Base-by-base conservation (phyloP, 129 eudicot species). In the Apium graveolens region DNA sequence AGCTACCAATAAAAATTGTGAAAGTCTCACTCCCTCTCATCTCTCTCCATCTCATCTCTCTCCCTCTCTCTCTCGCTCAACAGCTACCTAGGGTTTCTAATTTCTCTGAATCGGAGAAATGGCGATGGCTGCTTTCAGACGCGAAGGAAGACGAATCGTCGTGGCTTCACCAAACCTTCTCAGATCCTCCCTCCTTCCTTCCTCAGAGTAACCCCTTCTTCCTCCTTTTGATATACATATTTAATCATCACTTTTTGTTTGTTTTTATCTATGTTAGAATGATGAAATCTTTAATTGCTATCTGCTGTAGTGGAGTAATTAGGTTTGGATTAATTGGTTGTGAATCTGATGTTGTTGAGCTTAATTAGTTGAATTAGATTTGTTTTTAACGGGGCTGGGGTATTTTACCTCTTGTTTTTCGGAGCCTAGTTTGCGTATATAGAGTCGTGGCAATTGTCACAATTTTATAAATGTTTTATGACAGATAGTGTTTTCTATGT, bases 41-140 rank as follows among this genome's bases (percentile, higher is more conserved):
- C 39, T 66, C 73, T 32, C 43, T 68, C 1, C 20, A 16, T 17
- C 73, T 65, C 37, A 6, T 17, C 20, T 63, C 35, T 63, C 37
- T 35, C 1, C 3, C 37, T 38, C 41, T 66, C 21, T 66, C 73
- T 32, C 43, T 68, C 7, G 8, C 7, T 17, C 73, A 29, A 51
- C 8, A 5, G n/a, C 6, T 0, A 34, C 14, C 29, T 74, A 74
- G 62, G 60, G 60, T 74, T 74, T 44, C 41, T 4, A 49, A 5
- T n/a, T 44, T 44, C 21, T 16, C 2, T 9, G 0, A 44, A 42
- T 73, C 26, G 14, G 10, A 27, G 18, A 35, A 51, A 91, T 91
- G 96, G 96, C 96, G 79, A 91, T 91, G 96, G 91, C 91, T 66
- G 91, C 91, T 42, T 71, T 91, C 51, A 88, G 96, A 78, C 85